Evolutionary conservation across 2,329 filamentous ascomycete species (phyloP), one percentile per base, ranked within the genome.

Genomic region (Sporothrix pseudoabietina): DNA sequence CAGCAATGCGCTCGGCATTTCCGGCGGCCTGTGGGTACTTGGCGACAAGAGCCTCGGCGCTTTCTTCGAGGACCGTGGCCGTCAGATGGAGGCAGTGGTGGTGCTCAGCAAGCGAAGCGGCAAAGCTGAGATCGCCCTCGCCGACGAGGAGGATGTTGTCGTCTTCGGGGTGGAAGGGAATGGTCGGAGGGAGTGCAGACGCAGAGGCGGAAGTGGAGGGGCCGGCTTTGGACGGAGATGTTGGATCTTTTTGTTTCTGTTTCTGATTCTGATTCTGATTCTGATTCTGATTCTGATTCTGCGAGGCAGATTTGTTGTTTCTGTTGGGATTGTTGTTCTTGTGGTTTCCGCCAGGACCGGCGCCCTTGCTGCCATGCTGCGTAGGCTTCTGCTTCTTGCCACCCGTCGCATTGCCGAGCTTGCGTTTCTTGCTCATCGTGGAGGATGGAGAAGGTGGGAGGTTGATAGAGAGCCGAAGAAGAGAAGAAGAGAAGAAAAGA

Each of bases 71-170:
- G 19, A 91, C 89, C 2, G 92, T 94, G 52, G 91, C 92, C 0
- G 88, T 91, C 6, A 95, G 80, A 78, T 90, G 85, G 74, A 83
- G 85, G 83, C 90, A 93, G 76, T 84, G 85, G 82, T 94, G 91
- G 78, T 91, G 85, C 71, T 85, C 81, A 71, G 91, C 85, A 1
- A 95, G 85, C 1, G 89, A 90, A 39, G 87, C 86, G 14, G 92
- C 88, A 80, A 94, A 95, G 80, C 91, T 94, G 79, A 96, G 88
- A 81, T 97, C 93, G 76, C 89, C 93, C 79, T 96, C 93, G 78
- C 93, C 93, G 70, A 95, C 83, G 2, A 95, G 87, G 7, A 96
- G 88, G 75, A 95, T 93, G 77, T 87, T 83, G 76, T 94, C 89
- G 77, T 87, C 89, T 49, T 87, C 89, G 54, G 87, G 83, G 32